Base-by-base conservation (phyloP, 805 yeast species). In the Myxozyma lipomycoides region DNA sequence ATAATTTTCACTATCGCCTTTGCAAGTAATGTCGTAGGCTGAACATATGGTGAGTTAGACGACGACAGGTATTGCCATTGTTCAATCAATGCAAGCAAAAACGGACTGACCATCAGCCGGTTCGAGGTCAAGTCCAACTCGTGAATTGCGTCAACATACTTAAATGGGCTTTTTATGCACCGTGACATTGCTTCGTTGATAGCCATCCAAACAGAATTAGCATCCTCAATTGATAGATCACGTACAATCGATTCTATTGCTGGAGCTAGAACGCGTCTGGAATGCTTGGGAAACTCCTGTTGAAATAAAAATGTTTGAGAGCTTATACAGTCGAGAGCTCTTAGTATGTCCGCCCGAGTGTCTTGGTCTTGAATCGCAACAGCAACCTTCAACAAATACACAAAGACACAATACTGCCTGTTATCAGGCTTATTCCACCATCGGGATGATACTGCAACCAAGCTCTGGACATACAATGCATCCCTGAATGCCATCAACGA, bases 111-210 rank as follows among this genome's bases (percentile, higher is more conserved):
- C 25, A 62, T 60, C 0, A 59, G 52, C n/a, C n/a, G 6, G 7
- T 21, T 18, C 18, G 15, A 23, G 10, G 30, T 22, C 17, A 9
- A 1, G 7, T 22, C 41, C 6, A 19, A 18, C 61, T 26, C 40
- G 61, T 39, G 28, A 79, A 73, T 46, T 66, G 55, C 38, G 63
- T 91, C 97, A 46, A 87, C 76, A 60, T 89, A 91, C 63, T 86
- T 88, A 69, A 84, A 93, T 0, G 98, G 97, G 0, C 88, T 68
- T 55, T 78, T 76, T 34, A 83, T 76, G 54, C 83, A 75, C 55
- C 96, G 76, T 1, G 87, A 73, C 26, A 88, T 74, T 0, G 87
- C 71, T 64, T 90, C 93, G 63, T 91, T 96, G 4, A 91, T 56
- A 26, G 87, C 65, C 9, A 70, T 70, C 83, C 87, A 83, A 2